Conservation (phyloP, 2,329 filamentous ascomycete genomes). For the Diaporthe amygdali region DNA sequence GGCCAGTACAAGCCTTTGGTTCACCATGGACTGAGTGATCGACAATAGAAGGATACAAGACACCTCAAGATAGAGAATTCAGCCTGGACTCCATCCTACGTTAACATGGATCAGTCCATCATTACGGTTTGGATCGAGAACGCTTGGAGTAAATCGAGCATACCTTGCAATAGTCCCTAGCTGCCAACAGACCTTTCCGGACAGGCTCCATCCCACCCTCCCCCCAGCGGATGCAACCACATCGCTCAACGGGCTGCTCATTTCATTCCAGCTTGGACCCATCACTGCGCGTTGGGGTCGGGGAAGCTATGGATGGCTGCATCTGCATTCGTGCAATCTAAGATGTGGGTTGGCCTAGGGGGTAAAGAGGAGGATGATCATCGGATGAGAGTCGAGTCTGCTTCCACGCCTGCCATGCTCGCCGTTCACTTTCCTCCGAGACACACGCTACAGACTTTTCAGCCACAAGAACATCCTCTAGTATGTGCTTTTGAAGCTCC, state of each 20-base stretch:
- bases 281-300: constrained; percentile 15
- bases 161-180: neutral
- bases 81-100: constrained; percentile 1
- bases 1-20: neutral
- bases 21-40: neutral
- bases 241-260: constrained; percentile 13
- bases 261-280: constrained; percentile 11
- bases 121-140: neutral
- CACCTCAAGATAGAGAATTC: neutral
- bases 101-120: constrained; percentile 6
- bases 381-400: constrained; percentile 18
- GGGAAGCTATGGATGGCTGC: constrained; percentile 19
- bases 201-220: constrained; percentile 8
- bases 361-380: constrained; percentile 15
- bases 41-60: neutral
- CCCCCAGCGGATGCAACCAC: constrained; percentile 21
- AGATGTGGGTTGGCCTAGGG: constrained; percentile 10
- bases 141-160: constrained; percentile 5
- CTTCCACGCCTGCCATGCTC: constrained; percentile 8
- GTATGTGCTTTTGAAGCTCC: neutral
- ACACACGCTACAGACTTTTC: constrained; percentile 23
- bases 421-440: constrained; percentile 17
- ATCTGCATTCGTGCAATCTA: constrained; percentile 18
- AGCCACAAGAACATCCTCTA: constrained; percentile 21
- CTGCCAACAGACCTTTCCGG: constrained; percentile 9